A percentile compares a stretch with the other conserved stretches of the same genome.
phyloP scores from a whole-genome alignment of 2,329 filamentous ascomycete species.

The Cordyceps farinosa region DNA sequence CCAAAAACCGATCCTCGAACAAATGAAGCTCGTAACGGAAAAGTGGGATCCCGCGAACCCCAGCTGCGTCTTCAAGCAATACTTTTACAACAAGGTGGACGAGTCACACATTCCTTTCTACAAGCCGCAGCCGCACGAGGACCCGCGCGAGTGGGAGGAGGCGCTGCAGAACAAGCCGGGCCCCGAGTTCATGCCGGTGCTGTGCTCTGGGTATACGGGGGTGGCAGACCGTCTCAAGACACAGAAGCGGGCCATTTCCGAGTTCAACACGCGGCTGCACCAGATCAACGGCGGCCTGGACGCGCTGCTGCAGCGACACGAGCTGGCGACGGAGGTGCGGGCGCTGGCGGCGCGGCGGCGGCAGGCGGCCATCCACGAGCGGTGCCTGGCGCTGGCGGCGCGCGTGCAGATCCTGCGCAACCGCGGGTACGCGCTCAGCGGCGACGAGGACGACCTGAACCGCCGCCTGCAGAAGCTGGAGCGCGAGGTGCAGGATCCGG shows the following conservation, averaged over 20 bases:
- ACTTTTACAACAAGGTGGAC: constrained; percentile 84
- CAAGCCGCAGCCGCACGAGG: constrained; percentile 65
- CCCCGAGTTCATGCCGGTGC: constrained; percentile 70
- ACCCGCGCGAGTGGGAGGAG: constrained; percentile 78
- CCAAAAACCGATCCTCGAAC: constrained; percentile 71
- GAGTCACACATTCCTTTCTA: constrained; percentile 73
- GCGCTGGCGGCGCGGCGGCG: constrained; percentile 68
- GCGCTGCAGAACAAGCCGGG: constrained; percentile 76
- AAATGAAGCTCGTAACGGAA: constrained; percentile 64
- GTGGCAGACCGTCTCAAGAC: constrained; percentile 68
- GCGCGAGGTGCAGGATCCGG: constrained; percentile 68
- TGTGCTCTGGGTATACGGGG: constrained; percentile 69
- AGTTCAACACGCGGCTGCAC: constrained; percentile 70
- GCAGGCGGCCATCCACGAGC: constrained; percentile 68
- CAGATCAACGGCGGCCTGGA: constrained; percentile 74
- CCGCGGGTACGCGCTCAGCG: constrained; percentile 74
- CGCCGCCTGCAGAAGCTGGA: constrained; percentile 68
- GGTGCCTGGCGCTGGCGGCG: constrained; percentile 70
- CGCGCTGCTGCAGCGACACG: constrained; percentile 70
- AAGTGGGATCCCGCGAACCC: constrained; percentile 71
- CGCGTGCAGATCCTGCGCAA: constrained; percentile 79
- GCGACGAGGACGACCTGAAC: constrained; percentile 74
- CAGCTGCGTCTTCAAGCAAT: constrained; percentile 73
- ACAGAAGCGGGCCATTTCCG: constrained; percentile 65
- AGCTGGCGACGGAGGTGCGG: constrained; percentile 71